Evolutionary conservation across 805 yeast genomes (phyloP).

Genomic region (Kuraishia piskuri): DNA sequence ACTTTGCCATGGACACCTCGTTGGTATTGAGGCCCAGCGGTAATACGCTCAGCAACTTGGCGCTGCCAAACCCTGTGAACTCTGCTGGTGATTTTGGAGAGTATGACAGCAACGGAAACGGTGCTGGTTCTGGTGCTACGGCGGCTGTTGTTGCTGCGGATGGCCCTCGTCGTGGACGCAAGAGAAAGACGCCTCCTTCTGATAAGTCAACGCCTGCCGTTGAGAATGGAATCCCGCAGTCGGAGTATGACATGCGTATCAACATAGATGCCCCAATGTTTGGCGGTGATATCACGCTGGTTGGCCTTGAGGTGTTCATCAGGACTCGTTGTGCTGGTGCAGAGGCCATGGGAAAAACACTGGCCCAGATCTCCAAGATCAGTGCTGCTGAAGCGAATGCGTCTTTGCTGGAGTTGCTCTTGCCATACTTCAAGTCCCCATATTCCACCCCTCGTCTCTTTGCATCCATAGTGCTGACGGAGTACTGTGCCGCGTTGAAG

Average conservation of each 20-base stretch:
- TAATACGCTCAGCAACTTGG: constrained; percentile 22
- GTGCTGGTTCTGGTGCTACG: constrained; percentile 8
- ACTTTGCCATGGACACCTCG: constrained; percentile 74
- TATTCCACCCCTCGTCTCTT: constrained; percentile 79
- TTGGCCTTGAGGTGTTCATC: constrained; percentile 68
- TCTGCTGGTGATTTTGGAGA: constrained; percentile 12
- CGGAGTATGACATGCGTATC: constrained; percentile 50
- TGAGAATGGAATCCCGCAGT: constrained; percentile 33
- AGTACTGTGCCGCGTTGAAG: constrained; percentile 27
- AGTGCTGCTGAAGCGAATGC: constrained; percentile 24
- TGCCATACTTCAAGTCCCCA: constrained; percentile 41
- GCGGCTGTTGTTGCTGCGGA: not conserved
- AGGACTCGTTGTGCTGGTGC: constrained; percentile 73
- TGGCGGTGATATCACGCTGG: constrained; percentile 81
- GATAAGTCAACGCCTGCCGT: constrained; percentile 13
- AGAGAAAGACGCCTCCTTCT: constrained; percentile 30
- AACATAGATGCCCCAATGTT: constrained; percentile 92
- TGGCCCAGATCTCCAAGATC: constrained; percentile 34
- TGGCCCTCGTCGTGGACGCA: constrained; percentile 30
- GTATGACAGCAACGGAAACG: constrained; percentile 1
- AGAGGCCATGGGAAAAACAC: constrained; percentile 59
- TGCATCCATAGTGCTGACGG: constrained; percentile 61
- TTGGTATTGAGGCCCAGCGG: constrained; percentile 79
- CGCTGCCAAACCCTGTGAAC: constrained; percentile 18
- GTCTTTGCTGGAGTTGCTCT: constrained; percentile 28